These are phyloP conservation scores for Amniculicola lignicola DNA, from an alignment of 495 filamentous ascomycete genomes.

Conservation along the genomic window DNA sequence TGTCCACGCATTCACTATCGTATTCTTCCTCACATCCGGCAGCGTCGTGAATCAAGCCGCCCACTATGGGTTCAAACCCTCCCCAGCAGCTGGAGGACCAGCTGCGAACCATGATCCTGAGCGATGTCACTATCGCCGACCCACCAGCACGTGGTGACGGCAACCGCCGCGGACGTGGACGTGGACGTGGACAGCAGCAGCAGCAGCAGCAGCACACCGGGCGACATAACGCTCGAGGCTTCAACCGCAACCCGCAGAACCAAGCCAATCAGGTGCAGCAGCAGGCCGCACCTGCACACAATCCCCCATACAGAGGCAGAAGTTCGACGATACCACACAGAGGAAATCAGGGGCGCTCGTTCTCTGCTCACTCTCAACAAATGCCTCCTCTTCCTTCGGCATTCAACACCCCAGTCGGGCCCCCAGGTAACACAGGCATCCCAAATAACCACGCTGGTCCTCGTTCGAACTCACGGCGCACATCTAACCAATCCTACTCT, in stretches of 20 bases:
- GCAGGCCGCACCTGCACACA: background rate
- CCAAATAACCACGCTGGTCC: no score
- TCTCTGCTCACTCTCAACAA: no score
- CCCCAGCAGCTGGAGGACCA: constrained; percentile 45
- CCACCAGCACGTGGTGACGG: no score
- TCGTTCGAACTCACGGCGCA: background rate
- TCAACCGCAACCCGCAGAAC: background rate
- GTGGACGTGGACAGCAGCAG: constrained; percentile 17
- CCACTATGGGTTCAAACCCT: no score
- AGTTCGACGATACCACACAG: background rate
- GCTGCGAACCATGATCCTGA: constrained; percentile 47
- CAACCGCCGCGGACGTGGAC: no score
- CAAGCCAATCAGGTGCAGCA: background rate
- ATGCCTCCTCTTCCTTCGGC: no score
- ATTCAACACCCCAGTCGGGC: no score
- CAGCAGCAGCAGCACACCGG: constrained; percentile 10
- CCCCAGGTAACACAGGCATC: no score
- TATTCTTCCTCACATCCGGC: no score
- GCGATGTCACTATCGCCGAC: constrained; percentile 35
- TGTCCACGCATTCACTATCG: no score
- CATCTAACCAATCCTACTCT: background rate
- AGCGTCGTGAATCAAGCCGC: no score
- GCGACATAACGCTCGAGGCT: no score
- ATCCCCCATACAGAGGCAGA: constrained; percentile 3
- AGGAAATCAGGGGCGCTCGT: background rate